Evolutionary conservation across 495 filamentous ascomycete species (phyloP).

Genomic region (Penicillium nucicola): DNA sequence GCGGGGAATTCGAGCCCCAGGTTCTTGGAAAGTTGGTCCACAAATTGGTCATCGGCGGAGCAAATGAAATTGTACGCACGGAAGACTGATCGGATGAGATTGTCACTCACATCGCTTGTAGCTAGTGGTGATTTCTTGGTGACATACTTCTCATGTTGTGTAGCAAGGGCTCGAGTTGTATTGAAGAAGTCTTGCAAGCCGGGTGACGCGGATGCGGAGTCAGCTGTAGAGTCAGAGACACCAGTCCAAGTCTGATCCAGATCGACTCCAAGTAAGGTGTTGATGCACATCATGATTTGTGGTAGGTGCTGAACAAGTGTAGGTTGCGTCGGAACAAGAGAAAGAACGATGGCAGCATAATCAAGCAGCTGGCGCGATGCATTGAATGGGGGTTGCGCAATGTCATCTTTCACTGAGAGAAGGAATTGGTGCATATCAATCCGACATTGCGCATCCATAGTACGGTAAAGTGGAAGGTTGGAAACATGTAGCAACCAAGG

Average conservation of each 20-base stretch:
- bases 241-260: neutral
- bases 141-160: constrained; percentile 33
- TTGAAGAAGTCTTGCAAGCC: constrained; percentile 23
- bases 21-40: constrained; percentile 30
- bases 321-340: too few species aligned
- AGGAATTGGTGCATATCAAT: constrained; percentile 22
- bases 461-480: constrained; percentile 30
- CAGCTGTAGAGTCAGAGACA: constrained; percentile 2
- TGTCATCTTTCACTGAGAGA: constrained; percentile 25
- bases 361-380: constrained; percentile 1
- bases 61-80: constrained; percentile 24
- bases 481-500: constrained; percentile 29
- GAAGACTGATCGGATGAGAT: constrained; percentile 26
- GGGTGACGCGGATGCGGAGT: constrained; percentile 14
- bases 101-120: constrained; percentile 34
- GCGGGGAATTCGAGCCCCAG: constrained; percentile 39
- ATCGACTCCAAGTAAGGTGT: neutral
- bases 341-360: too few species aligned
- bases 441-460: constrained; percentile 22
- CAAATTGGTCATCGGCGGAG: constrained; percentile 17
- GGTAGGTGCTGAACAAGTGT: too few species aligned
- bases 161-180: constrained; percentile 27
- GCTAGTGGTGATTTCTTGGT: constrained; percentile 39
- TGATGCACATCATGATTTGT: too few species aligned
- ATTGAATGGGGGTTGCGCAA: constrained; percentile 25